Evolutionary conservation across 768 basidiomycete genomes (phyloP).

Genomic region (Coprinopsis cinerea): DNA sequence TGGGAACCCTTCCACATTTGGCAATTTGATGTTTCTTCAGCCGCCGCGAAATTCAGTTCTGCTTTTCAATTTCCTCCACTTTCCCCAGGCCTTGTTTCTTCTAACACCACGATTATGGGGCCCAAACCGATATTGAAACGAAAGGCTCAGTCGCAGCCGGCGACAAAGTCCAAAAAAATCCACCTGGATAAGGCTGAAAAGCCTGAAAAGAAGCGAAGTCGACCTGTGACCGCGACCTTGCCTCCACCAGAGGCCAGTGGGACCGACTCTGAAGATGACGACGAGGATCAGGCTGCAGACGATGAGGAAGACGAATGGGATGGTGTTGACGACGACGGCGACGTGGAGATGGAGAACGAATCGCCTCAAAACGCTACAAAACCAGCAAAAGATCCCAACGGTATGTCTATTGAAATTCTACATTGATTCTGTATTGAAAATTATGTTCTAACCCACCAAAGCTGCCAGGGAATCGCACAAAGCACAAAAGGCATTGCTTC

Average conservation of each 20-base stretch:
- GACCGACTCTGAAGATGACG: slow-evolving; percentile 29
- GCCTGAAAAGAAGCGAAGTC: slow-evolving; percentile 50
- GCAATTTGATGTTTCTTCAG: no score
- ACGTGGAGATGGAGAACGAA: slow-evolving; percentile 26
- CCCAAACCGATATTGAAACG: slow-evolving; percentile 43
- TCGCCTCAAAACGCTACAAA: slow-evolving; percentile 24
- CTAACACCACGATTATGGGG: slow-evolving; percentile 29
- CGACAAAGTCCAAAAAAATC: slow-evolving; percentile 45
- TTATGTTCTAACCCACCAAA: slow-evolving; percentile 19
- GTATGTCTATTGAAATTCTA: slow-evolving; percentile 27
- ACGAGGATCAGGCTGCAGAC: slow-evolving; percentile 19
- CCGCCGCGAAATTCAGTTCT: background rate
- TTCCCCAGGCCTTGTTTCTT: background rate
- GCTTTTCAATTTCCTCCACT: background rate
- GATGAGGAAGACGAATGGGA: slow-evolving; percentile 25
- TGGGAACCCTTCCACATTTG: no score
- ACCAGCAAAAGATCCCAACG: slow-evolving; percentile 49
- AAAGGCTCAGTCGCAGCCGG: slow-evolving; percentile 40
- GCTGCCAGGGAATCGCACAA: slow-evolving; percentile 67
- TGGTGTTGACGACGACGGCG: slow-evolving; percentile 27
- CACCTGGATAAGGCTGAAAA: slow-evolving; percentile 36
- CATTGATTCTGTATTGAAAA: background rate
- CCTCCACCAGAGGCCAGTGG: slow-evolving; percentile 14
- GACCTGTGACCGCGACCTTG: slow-evolving; percentile 44
- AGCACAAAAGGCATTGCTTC: slow-evolving; percentile 58